Evolutionary conservation across 108 stramenopile genomes (phyloP).

Genomic region (Pseudonitzschia pungens): DNA sequence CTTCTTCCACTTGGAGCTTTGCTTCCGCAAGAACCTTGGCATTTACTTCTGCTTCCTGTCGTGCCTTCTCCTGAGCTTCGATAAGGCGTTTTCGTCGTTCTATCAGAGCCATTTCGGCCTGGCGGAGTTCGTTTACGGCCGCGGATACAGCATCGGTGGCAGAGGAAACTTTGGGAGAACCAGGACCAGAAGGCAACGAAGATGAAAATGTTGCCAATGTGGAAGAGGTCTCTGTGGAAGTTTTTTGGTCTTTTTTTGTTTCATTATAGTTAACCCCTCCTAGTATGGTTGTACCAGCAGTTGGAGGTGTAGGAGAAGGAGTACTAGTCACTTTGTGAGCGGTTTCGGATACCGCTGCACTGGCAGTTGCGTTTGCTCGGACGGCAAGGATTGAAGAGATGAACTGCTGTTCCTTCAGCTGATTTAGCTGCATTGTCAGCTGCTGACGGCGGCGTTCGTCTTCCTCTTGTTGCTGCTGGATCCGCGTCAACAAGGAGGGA

Average conservation of each 20-base stretch:
- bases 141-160: background rate
- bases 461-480: constrained; percentile 6
- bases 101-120: background rate
- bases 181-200: background rate
- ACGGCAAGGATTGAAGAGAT: background rate
- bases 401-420: background rate
- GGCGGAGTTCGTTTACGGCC: constrained; percentile 2
- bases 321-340: background rate
- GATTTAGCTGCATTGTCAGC: background rate
- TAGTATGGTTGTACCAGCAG: background rate
- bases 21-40: background rate
- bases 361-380: background rate
- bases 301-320: background rate
- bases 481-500: background rate
- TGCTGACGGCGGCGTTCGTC: constrained; percentile 8
- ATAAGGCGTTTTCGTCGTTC: constrained; percentile 1
- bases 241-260: background rate
- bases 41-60: background rate
- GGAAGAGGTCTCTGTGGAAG: background rate
- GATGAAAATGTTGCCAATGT: background rate
- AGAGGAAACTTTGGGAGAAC: background rate
- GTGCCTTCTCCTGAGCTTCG: background rate
- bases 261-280: constrained; percentile 8
- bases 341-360: background rate
- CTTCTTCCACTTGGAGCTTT: background rate